These are phyloP conservation scores for Tetrapyrgos nigripes DNA, from an alignment of 1,284 basidiomycete genomes.

Conservation along the genomic window DNA sequence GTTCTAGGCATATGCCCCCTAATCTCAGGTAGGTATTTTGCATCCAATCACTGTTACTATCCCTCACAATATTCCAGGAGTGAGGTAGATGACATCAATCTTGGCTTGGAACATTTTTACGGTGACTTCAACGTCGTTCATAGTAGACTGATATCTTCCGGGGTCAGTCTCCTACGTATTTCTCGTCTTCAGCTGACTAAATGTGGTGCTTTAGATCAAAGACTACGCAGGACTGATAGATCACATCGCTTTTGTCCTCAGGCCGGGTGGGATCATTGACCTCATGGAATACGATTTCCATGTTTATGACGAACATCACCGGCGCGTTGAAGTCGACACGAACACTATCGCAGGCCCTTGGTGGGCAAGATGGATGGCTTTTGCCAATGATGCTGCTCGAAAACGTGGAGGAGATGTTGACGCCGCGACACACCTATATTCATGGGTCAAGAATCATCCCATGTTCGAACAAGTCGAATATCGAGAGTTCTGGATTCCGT, in stretches of 20 bases:
- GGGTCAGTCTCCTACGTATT: constrained; percentile 50
- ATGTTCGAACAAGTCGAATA: constrained; percentile 62
- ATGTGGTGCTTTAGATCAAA: constrained; percentile 55
- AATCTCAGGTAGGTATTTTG: constrained; percentile 64
- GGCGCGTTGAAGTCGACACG: constrained; percentile 48
- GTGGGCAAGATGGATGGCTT: constrained; percentile 67
- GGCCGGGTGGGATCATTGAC: constrained; percentile 72
- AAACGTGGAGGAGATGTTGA: constrained; percentile 66
- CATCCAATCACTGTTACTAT: constrained; percentile 4
- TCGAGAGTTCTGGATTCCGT: constrained; percentile 64
- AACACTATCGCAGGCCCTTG: constrained; percentile 53
- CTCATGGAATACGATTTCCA: constrained; percentile 74
- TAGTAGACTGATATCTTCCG: constrained; percentile 69
- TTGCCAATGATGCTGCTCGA: constrained; percentile 54
- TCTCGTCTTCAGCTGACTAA: neutral
- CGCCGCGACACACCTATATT: constrained; percentile 58
- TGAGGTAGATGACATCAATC: constrained; percentile 84
- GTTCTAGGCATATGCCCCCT: constrained; percentile 61
- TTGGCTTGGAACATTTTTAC: constrained; percentile 81
- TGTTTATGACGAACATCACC: constrained; percentile 57
- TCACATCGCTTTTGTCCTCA: constrained; percentile 69
- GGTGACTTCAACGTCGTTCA: constrained; percentile 79
- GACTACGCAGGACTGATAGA: constrained; percentile 71
- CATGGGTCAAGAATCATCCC: constrained; percentile 58
- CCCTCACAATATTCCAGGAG: constrained; percentile 50